Base-by-base conservation (phyloP, 2,329 filamentous ascomycete species). In the Epichloe baconii region DNA sequence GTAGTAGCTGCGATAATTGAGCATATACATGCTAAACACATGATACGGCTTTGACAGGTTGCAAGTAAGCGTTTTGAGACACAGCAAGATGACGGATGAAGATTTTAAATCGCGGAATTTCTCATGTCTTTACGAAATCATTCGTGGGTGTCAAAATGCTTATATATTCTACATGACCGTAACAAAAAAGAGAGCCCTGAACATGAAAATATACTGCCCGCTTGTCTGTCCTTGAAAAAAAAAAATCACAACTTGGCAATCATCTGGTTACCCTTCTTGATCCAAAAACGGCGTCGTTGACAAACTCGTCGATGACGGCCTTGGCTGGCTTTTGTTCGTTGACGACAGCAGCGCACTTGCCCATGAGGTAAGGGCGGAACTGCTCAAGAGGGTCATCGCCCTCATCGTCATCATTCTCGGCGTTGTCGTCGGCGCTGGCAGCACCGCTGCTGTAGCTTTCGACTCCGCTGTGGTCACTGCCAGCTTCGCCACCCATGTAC, bases 281-380 rank as follows among this genome's bases (percentile, higher is more conserved):
- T 67, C 68, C 77, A 79, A 55, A 74, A 53, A 87, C 82, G 41
- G 90, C 93, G 64, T 94, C 90, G 49, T 73, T 70, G 56, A 98
- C 86, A 61, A 98, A 85, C 74, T 98, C 93, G 64, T 98, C 93
- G 40, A 98, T 85, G 55, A 98, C 91, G 17, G 70, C 86, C 79
- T 90, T 94, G 55, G 93, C 93, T 40, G 78, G 74, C 82, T 94
- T 94, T 76, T 84, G 86, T 73, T 97, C 89, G 64, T 91, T 93
- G 52, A 93, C 86, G 35, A 96, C 88, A 31, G 93, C 91, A 38
- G 93, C 86, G 54, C 87, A 91, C 78, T 97, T 94, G 68, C 93
- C 93, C 93, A 98, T 98, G 60, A 96, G 72, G 76, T 82, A 95
- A 14, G 90, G 90, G 53, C 88, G 79, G 63, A 88, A 90, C 65